Evolutionary conservation across 768 basidiomycete genomes (phyloP).

Genomic region (Psilocybe azurescens): DNA sequence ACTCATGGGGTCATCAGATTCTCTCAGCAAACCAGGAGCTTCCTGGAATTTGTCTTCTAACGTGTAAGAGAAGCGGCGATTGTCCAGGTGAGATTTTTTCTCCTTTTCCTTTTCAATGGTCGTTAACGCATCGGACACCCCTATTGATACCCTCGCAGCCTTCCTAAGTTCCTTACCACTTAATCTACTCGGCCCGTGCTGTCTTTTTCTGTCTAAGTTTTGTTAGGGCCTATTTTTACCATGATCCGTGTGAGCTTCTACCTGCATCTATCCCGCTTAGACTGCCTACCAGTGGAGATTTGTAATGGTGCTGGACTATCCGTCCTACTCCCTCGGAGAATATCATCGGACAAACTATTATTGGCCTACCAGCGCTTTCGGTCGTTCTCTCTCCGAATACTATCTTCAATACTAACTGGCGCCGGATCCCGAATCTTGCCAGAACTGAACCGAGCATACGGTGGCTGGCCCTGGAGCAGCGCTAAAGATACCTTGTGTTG

Average conservation of each 20-base stretch:
- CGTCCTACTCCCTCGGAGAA: no score
- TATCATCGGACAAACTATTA: no score
- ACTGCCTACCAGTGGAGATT: not conserved
- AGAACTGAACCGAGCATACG: no score
- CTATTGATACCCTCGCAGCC: not conserved
- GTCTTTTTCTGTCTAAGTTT: not conserved
- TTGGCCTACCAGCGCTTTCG: no score
- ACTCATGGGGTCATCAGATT: not conserved
- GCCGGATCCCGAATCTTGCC: no score
- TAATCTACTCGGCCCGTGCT: not conserved
- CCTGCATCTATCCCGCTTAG: conserved; percentile 26
- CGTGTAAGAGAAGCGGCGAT: not conserved
- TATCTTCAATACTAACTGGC: no score
- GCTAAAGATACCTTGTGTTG: no score
- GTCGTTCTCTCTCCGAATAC: no score
- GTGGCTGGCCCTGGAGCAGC: no score
- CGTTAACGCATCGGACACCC: no score
- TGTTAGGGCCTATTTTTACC: not conserved
- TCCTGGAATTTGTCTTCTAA: not conserved
- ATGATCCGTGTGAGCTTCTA: not conserved
- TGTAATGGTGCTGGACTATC: not conserved
- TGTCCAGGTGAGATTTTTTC: not conserved
- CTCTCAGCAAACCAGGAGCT: not conserved
- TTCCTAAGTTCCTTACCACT: not conserved
- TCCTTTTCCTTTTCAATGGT: not conserved